Percentiles rank a stretch among this genome's conserved stretches.
phyloP scores from a whole-genome alignment of 2,329 filamentous ascomycete genomes.

The Aspergillus sp. region DNA sequence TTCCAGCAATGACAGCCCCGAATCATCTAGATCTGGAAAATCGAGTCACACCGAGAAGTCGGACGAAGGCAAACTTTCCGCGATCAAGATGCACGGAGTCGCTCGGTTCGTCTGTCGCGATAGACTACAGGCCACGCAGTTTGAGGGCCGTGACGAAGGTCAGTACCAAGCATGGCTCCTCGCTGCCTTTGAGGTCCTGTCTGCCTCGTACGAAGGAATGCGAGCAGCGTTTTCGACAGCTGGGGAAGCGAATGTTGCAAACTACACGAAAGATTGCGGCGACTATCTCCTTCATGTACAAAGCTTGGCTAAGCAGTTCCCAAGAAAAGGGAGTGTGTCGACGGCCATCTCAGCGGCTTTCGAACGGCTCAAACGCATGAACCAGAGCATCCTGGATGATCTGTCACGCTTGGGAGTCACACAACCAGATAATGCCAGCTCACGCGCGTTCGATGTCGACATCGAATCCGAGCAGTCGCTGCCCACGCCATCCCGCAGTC shows the following conservation, averaged over 20 bases:
- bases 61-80: background rate
- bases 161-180: background rate
- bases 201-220: background rate
- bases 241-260: background rate
- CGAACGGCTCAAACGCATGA: background rate
- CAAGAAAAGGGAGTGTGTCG: background rate
- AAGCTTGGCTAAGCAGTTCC: background rate
- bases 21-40: background rate
- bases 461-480: no score
- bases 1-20: background rate
- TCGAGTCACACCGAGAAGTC: background rate
- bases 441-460: no score
- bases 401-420: no score
- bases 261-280: background rate
- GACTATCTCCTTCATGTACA: background rate
- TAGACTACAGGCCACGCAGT: background rate
- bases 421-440: no score
- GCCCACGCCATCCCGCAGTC: no score
- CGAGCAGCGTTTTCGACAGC: background rate
- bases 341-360: background rate
- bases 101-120: background rate
- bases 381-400: background rate
- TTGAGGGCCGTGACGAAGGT: background rate
- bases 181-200: background rate
- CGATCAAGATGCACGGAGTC: background rate